phyloP scores from a whole-genome alignment of 352 stramenopile species.

The Phytophthora pistaciae region DNA sequence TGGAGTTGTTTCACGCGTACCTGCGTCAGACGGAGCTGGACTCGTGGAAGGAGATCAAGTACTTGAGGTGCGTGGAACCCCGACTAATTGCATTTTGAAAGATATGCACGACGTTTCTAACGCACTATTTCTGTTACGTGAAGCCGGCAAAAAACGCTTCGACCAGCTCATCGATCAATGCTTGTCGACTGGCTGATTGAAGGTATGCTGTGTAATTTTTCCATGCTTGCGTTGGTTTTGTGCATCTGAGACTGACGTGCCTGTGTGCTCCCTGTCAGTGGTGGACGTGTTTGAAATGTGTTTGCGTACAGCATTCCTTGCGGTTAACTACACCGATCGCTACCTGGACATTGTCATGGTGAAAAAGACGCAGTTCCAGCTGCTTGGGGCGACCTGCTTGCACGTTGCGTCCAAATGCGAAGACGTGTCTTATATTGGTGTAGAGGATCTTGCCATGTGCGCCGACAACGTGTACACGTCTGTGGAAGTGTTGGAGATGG shows the following conservation, averaged over 20 bases:
- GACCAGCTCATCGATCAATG: constrained; percentile 90
- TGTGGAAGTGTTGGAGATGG: constrained; percentile 91
- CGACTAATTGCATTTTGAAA: no score
- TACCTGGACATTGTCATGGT: constrained; percentile 91
- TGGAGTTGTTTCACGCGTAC: constrained; percentile 84
- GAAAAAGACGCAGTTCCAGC: constrained; percentile 90
- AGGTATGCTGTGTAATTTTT: constrained; percentile 48
- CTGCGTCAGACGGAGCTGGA: constrained; percentile 81
- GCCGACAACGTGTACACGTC: constrained; percentile 93
- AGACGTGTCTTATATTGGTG: constrained; percentile 93
- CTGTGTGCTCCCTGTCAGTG: constrained; percentile 45
- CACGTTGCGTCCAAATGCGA: constrained; percentile 93
- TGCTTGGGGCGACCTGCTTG: constrained; percentile 91
- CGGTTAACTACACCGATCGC: constrained; percentile 92
- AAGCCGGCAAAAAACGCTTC: constrained; percentile 84
- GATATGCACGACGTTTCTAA: constrained; percentile 6
- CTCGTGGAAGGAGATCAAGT: constrained; percentile 90
- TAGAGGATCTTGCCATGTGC: constrained; percentile 92
- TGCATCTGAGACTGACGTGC: not conserved
- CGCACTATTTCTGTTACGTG: not conserved
- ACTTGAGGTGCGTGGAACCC: constrained; percentile 62
- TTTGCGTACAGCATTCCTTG: constrained; percentile 88
- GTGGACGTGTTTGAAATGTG: constrained; percentile 95
- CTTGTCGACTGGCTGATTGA: constrained; percentile 94
- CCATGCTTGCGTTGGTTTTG: not conserved